Evolutionary conservation across 2,329 filamentous ascomycete species (phyloP).

Genomic region (Coccinonectria pachysandricola): DNA sequence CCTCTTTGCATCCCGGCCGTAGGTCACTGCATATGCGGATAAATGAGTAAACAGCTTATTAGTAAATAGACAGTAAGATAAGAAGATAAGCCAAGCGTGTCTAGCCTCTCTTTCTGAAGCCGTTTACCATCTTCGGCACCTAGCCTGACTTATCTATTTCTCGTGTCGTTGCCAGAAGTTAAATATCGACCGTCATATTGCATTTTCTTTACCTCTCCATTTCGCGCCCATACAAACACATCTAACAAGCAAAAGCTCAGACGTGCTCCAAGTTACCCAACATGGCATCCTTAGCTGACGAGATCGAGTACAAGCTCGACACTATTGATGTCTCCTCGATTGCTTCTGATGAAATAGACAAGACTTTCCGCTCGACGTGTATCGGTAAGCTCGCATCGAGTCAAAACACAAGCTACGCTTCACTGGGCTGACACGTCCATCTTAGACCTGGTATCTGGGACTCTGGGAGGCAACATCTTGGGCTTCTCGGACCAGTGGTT

Average conservation of each 20-base stretch:
- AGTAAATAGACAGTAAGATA: no score
- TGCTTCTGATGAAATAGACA: slow-evolving; percentile 45
- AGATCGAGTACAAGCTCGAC: slow-evolving; percentile 46
- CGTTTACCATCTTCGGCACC: no score
- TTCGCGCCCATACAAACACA: not conserved
- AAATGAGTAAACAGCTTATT: no score
- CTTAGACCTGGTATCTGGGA: slow-evolving; percentile 49
- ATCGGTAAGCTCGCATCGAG: slow-evolving; percentile 54
- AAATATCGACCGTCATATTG: no score
- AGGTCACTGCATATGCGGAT: no score
- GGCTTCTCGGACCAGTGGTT: slow-evolving; percentile 62
- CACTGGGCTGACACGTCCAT: no score
- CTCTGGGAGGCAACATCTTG: slow-evolving; percentile 52
- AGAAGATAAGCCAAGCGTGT: no score
- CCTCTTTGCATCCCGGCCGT: no score
- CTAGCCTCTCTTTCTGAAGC: no score
- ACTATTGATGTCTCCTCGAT: slow-evolving; percentile 39
- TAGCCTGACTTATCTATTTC: no score
- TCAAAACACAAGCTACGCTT: no score
- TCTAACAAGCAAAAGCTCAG: not conserved
- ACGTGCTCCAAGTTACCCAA: slow-evolving; percentile 3
- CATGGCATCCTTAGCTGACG: slow-evolving; percentile 30
- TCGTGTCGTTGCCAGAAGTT: no score
- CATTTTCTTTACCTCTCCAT: not conserved
- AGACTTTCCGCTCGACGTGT: slow-evolving; percentile 48